Conservation (phyloP, 1,284 basidiomycete genomes). For the Malassezia caprae region DNA sequence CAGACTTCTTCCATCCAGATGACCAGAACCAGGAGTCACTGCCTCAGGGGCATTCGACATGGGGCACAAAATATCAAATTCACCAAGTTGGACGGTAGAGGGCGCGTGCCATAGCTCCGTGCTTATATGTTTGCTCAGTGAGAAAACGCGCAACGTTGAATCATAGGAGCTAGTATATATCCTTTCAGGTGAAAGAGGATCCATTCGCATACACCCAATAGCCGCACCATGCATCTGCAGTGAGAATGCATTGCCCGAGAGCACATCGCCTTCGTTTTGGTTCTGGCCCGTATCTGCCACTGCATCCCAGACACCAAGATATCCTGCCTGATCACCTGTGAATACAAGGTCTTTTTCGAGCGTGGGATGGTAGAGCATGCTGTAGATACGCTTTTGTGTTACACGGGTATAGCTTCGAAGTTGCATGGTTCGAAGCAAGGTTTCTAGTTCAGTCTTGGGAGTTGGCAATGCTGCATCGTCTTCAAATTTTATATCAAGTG, state of each 20-base stretch:
- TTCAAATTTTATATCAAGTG: background rate
- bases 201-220: slow-evolving; percentile 40
- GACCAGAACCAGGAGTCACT: slow-evolving; percentile 22
- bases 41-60: slow-evolving; percentile 24
- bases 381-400: slow-evolving; percentile 32
- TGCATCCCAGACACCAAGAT: slow-evolving; percentile 42
- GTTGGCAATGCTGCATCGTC: background rate
- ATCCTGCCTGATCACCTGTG: slow-evolving; percentile 41
- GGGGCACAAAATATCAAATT: slow-evolving; percentile 42
- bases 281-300: slow-evolving; percentile 21
- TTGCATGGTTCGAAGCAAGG: slow-evolving; percentile 30
- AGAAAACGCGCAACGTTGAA: slow-evolving; percentile 33
- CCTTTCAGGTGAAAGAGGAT: slow-evolving; percentile 26
- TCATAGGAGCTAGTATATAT: slow-evolving; percentile 40
- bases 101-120: slow-evolving; percentile 31
- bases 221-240: slow-evolving; percentile 36
- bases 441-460: slow-evolving; percentile 22
- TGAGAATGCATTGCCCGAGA: slow-evolving; percentile 26
- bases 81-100: slow-evolving; percentile 32
- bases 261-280: slow-evolving; percentile 16
- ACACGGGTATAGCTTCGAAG: slow-evolving; percentile 32
- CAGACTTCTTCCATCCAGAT: slow-evolving; percentile 31
- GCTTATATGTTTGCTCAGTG: slow-evolving; percentile 21
- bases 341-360: slow-evolving; percentile 39
- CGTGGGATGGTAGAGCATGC: slow-evolving; percentile 36